Conservation (phyloP, 345 rosid species). For the Salix dunnii region DNA sequence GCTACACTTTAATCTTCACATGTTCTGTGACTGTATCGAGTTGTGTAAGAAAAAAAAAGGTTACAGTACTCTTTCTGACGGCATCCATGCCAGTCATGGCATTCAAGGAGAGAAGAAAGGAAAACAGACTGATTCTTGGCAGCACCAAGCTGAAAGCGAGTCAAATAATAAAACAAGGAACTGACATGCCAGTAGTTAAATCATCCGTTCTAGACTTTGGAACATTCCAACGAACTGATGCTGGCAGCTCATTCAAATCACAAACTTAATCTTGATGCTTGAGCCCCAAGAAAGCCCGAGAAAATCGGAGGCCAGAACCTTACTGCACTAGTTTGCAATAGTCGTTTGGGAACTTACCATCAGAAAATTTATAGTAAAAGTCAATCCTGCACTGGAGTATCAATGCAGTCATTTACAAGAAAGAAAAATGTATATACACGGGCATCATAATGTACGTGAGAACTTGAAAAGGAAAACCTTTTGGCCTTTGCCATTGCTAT, state of each 20-base stretch:
- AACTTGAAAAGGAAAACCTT: background rate
- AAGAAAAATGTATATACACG: conserved; percentile 14
- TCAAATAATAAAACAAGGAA: background rate
- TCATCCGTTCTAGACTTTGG: background rate
- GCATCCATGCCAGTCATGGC: background rate
- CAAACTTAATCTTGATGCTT: background rate
- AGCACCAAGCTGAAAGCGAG: background rate
- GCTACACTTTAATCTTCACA: background rate
- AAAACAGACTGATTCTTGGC: background rate
- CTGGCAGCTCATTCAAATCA: background rate
- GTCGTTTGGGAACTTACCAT: background rate
- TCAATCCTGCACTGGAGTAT: background rate
- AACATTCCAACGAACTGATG: background rate
- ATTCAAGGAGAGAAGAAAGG: background rate
- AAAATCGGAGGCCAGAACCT: background rate
- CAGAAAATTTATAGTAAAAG: background rate
- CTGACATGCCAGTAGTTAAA: background rate
- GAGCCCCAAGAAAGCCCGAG: background rate
- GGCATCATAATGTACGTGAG: conserved; percentile 4
- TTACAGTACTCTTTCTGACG: background rate
- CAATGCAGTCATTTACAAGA: conserved; percentile 14
- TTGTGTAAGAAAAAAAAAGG: background rate
- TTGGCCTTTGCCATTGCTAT: conserved; percentile 7
- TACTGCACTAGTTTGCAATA: background rate
- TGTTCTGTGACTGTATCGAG: background rate